Percentiles rank a stretch among this genome's conserved stretches.
These are phyloP conservation scores for Diaporthe vaccinii DNA, from an alignment of 2,329 filamentous ascomycete species.

Conservation along the genomic window DNA sequence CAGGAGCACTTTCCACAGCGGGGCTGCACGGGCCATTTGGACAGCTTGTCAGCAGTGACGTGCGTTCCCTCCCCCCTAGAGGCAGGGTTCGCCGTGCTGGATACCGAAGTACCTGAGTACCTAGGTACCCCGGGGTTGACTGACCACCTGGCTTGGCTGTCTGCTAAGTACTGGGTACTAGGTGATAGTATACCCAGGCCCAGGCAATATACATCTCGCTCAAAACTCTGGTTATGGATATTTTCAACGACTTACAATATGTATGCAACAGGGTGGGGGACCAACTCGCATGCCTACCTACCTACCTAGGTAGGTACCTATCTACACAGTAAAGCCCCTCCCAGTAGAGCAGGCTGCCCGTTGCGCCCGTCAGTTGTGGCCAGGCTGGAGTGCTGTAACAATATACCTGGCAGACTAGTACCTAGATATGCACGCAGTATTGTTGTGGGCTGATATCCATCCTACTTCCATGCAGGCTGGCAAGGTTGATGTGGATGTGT, in stretches of 20 bases:
- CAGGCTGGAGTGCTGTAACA: neutral
- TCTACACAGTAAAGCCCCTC: too few species aligned
- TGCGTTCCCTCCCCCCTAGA: neutral
- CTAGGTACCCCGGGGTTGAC: neutral
- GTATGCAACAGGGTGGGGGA: neutral
- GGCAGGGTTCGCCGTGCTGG: neutral
- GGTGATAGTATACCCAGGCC: neutral
- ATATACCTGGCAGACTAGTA: neutral
- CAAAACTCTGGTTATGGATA: neutral
- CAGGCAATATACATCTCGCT: too few species aligned
- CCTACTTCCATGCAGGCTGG: conserved; percentile 7
- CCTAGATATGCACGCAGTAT: neutral
- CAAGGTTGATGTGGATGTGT: conserved; percentile 19
- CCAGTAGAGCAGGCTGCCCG: neutral
- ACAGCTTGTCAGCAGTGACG: conserved; percentile 29
- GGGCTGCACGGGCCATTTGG: conserved; percentile 15
- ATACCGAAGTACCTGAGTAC: neutral
- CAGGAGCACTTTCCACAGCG: conserved; percentile 9
- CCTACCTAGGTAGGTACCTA: neutral
- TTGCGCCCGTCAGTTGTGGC: neutral
- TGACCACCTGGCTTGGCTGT: neutral
- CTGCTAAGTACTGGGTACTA: neutral
- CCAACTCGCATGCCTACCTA: neutral
- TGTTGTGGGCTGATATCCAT: conserved; percentile 19
- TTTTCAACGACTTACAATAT: neutral